Evolutionary conservation across 2,329 filamentous ascomycete species (phyloP), one percentile per base, ranked within the genome.

Genomic region (Lasiodiplodia sp.): DNA sequence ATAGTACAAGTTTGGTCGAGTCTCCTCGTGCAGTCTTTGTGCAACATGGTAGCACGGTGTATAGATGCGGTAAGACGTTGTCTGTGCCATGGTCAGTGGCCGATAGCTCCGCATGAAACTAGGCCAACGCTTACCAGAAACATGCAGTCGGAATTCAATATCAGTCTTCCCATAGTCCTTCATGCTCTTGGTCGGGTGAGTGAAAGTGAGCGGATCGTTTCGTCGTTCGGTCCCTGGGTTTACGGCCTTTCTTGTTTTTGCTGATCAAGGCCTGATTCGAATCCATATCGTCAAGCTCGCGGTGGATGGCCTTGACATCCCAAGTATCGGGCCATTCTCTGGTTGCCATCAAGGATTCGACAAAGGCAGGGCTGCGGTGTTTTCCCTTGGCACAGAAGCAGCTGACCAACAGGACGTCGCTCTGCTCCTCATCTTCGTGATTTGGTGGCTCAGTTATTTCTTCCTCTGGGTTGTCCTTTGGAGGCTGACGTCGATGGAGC

Each of bases 301-400:
- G 57, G 18, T 60, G 57, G 25, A 47, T n/a, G 14, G 25, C 34
- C n/a, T 47, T 47, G 23, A 60, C 21, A n/a, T 44, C 6, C 38
- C 57, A 60, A 16, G 0, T 5, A 8, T n/a, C 11, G 12, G 57
- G 57, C 57, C 57, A 60, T 28, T 28, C 38, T 25, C 37, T 23
- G 23, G 57, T 28, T 7, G 16, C 38, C 25, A 25, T 16, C 57
- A 60, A n/a, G 4, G 57, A 44, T 21, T 60, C 57, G 38, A 60
- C 57, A 18, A 60, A 60, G 4, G 57, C 57, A 2, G 57, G 57
- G 10, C 57, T 49, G 25, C 57, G 57, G 23, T 60, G 57, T 7
- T 60, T 60, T 3, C 57, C 38, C 57, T n/a, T 47, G 14, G 40
- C 38, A 21, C 57, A 60, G 12, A 25, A 60, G 23, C 57, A 60